Evolutionary conservation across 169 alveolate genomes (phyloP), one percentile per base, ranked within the genome.

Genomic region (Cryptosporidium sp.): DNA sequence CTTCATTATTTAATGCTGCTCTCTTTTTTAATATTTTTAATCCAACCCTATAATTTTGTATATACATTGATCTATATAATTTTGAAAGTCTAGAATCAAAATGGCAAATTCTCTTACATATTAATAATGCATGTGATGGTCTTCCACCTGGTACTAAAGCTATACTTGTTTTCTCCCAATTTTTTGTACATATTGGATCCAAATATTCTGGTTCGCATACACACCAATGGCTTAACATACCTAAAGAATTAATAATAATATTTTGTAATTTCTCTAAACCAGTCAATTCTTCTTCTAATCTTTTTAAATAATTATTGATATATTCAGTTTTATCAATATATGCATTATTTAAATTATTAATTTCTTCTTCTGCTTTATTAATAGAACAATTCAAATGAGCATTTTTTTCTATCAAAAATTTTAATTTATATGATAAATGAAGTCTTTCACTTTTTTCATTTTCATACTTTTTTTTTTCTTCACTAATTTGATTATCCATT

Each of bases 151-250:
- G 73, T 39, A 75, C 52, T 26, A 75, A 58, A n/a, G 86, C 16
- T 7, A 60, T 39, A 53, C 86, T 75, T 75, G 72, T 18, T 33
- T 56, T 53, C 37, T 60, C 86, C 86, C 86, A 75, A 10, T 56
- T 37, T 61, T 75, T 18, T 1, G 86, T 75, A 56, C 86, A 75
- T 75, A 60, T 61, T 60, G 73, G 70, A 35, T 75, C 72, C 29
- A 75, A 75, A 75, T 75, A 75, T 58, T 35, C 45, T 18, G 86
- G 86, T 16, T 75, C 72, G 1, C 86, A 75, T 58, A 75, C 86
- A 61, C 86, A 75, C 86, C 86, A 75, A n/a, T 75, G 86, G 6
- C 86, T 48, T 31, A 75, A 58, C 86, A 75, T 75, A 26, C 86
- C 86, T 33, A 75, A 35, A 48, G 86, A 75, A 75, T 75, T 75